These are phyloP conservation scores for Schizosaccharomyces octosporus DNA, from an alignment of 805 yeast species.

Conservation along the genomic window DNA sequence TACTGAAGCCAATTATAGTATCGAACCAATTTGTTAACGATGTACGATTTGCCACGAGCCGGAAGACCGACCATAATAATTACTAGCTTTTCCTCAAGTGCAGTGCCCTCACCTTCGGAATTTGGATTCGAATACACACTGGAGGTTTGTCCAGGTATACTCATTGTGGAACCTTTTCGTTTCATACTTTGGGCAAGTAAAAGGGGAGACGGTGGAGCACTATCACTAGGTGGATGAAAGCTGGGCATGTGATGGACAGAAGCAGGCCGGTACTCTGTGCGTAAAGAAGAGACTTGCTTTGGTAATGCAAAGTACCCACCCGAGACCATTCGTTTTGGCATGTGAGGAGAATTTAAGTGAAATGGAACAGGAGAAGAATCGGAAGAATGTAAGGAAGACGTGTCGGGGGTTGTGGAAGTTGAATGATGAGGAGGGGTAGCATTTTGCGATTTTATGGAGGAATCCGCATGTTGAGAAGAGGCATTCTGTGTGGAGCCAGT, in stretches of 20 bases:
- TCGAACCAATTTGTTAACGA: conserved; percentile 71
- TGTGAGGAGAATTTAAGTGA: not conserved
- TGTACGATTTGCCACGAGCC: conserved; percentile 82
- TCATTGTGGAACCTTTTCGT: not conserved
- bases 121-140: conserved; percentile 33
- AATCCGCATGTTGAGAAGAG: no score
- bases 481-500: no score
- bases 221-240: not conserved
- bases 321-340: not conserved
- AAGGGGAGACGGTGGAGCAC: not conserved
- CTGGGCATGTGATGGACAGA: not conserved
- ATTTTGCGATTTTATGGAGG: no score
- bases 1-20: conserved; percentile 88
- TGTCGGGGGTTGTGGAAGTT: not conserved
- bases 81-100: conserved; percentile 61
- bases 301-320: not conserved
- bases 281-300: not conserved
- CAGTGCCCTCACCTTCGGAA: not conserved
- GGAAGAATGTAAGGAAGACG: not conserved
- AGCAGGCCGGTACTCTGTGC: not conserved
- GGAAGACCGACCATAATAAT: conserved; percentile 92
- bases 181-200: not conserved
- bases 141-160: not conserved
- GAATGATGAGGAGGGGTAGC: no score
- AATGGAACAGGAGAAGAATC: not conserved